A percentile compares a stretch with the other conserved stretches of the same genome.
Conservation (phyloP, 108 stramenopile species). For the Nitzschia inconspicua region DNA sequence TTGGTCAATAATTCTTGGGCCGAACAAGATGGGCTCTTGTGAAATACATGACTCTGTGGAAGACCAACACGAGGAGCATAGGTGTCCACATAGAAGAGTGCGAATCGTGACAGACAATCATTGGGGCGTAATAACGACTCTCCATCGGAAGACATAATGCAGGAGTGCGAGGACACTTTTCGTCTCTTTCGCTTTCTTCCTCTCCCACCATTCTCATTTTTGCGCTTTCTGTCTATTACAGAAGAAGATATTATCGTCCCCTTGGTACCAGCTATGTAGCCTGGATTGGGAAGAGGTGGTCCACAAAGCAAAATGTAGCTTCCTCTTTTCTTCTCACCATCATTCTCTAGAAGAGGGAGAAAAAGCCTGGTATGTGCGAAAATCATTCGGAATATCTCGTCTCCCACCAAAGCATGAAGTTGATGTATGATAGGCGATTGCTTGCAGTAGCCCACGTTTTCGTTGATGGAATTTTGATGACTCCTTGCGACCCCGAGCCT, state of each 20-base stretch:
- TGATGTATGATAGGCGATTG: constrained; percentile 10
- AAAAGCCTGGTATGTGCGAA: constrained; percentile 42
- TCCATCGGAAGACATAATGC: neutral
- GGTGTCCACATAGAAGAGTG: constrained; percentile 42
- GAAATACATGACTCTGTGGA: constrained; percentile 30
- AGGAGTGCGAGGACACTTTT: neutral
- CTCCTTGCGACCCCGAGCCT: constrained; percentile 9
- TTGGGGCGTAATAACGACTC: constrained; percentile 15
- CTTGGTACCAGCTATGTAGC: neutral
- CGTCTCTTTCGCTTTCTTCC: constrained; percentile 7
- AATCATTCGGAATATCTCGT: constrained; percentile 45
- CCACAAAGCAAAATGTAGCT: constrained; percentile 72
- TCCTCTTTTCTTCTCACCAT: neutral
- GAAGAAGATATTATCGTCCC: neutral
- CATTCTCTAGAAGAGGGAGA: constrained; percentile 25
- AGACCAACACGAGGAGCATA: constrained; percentile 46
- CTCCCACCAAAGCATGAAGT: constrained; percentile 38
- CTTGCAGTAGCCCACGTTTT: constrained; percentile 44
- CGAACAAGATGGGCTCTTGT: constrained; percentile 31
- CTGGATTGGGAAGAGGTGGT: constrained; percentile 42
- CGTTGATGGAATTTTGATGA: constrained; percentile 19
- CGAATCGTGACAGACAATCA: constrained; percentile 23
- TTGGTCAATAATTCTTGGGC: neutral
- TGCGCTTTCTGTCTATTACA: neutral
- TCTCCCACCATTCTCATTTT: neutral